phyloP scores from a whole-genome alignment of 2,329 filamentous ascomycete genomes.

The Aspergillus glaucus region DNA sequence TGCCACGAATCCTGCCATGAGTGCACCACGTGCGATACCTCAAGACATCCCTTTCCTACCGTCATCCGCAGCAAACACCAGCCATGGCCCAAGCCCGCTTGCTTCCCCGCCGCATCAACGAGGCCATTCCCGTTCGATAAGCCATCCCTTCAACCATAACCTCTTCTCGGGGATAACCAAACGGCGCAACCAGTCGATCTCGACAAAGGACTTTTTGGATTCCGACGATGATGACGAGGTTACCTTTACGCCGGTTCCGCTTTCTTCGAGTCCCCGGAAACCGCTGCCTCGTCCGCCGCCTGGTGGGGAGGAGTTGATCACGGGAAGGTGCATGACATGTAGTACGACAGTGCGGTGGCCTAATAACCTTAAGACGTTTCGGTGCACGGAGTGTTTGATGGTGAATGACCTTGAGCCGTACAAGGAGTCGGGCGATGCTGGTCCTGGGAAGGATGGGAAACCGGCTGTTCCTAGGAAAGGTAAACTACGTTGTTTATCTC shows the following conservation, averaged over 20 bases:
- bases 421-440: constrained; percentile 11
- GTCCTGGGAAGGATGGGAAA: constrained; percentile 16
- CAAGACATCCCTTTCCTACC: constrained; percentile 21
- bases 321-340: constrained; percentile 79
- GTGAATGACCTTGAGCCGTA: constrained; percentile 68
- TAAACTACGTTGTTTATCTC: constrained; percentile 5
- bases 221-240: constrained; percentile 37
- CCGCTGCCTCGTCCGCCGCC: constrained; percentile 26
- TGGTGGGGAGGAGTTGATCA: constrained; percentile 57
- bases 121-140: constrained; percentile 61
- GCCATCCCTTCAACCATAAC: constrained; percentile 66
- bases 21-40: constrained; percentile 13
- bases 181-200: constrained; percentile 48
- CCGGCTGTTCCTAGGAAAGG: constrained; percentile 18
- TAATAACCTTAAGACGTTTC: constrained; percentile 63
- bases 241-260: constrained; percentile 25
- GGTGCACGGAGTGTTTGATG: constrained; percentile 76
- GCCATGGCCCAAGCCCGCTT: constrained; percentile 11
- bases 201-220: constrained; percentile 37
- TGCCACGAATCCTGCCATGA: constrained; percentile 14
- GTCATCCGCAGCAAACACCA: constrained; percentile 4
- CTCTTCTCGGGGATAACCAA: constrained; percentile 48
- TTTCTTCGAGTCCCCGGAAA: constrained; percentile 36
- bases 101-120: constrained; percentile 17
- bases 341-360: constrained; percentile 76